Conservation (phyloP, 306 rosid species). For the Prunus mongolica region DNA sequence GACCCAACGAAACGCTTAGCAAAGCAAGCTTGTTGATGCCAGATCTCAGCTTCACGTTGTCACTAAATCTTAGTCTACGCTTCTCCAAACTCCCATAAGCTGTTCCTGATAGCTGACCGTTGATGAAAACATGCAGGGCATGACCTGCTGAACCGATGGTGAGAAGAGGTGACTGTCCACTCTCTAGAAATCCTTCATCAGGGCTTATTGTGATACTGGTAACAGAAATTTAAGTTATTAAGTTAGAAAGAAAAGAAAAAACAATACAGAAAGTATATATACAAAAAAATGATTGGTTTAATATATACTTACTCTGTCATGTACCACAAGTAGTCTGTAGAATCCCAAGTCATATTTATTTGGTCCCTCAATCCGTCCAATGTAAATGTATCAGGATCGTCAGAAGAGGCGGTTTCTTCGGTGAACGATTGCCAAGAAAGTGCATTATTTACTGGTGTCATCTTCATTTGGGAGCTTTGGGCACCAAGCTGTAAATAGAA, state of each 20-base stretch:
- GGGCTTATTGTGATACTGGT: slow-evolving; percentile 70
- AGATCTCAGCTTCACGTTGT: slow-evolving; percentile 47
- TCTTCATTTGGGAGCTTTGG: slow-evolving; percentile 44
- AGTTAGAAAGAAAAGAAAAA: neutral
- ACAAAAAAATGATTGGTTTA: neutral
- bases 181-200: slow-evolving; percentile 62
- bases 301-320: slow-evolving; percentile 79
- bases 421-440: slow-evolving; percentile 71
- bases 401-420: slow-evolving; percentile 69
- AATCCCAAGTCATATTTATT: slow-evolving; percentile 65
- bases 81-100: slow-evolving; percentile 49
- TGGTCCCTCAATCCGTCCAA: slow-evolving; percentile 70
- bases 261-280: neutral
- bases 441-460: slow-evolving; percentile 46
- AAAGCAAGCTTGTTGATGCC: slow-evolving; percentile 92
- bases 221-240: neutral
- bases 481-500: slow-evolving; percentile 47
- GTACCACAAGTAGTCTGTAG: slow-evolving; percentile 92
- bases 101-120: slow-evolving; percentile 79
- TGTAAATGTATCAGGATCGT: slow-evolving; percentile 38
- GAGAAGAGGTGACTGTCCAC: slow-evolving; percentile 63
- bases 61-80: slow-evolving; percentile 64
- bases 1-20: slow-evolving; percentile 79
- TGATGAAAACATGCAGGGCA: slow-evolving; percentile 80
- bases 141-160: slow-evolving; percentile 86